phyloP scores from a whole-genome alignment of 108 stramenopile species.

The Stephanodiscus minutulus region DNA sequence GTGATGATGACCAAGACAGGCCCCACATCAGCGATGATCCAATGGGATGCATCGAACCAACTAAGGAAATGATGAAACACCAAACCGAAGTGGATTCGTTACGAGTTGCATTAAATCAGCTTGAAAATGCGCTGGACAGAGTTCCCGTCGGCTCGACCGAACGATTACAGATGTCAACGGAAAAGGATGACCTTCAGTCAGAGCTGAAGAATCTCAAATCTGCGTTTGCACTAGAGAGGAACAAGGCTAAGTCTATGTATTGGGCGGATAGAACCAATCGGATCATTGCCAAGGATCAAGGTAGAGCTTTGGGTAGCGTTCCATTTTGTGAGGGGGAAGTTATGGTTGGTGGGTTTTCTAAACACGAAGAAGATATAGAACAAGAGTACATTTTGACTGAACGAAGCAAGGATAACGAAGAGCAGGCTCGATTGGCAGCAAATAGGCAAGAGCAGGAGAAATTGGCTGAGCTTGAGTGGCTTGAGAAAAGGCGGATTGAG shows the following conservation, averaged over 20 bases:
- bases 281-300: conserved; percentile 1
- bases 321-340: conserved; percentile 15
- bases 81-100: conserved; percentile 1
- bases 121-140: background rate
- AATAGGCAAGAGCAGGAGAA: background rate
- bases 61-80: background rate
- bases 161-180: background rate
- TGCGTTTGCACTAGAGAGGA: conserved; percentile 8
- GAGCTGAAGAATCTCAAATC: background rate
- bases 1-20: conserved; percentile 4
- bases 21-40: background rate
- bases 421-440: conserved; percentile 5
- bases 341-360: background rate
- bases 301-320: conserved; percentile 1
- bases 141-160: background rate
- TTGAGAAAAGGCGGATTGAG: background rate
- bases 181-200: background rate
- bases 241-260: background rate
- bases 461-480: background rate
- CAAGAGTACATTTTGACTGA: background rate
- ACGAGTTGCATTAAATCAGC: background rate
- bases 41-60: conserved; percentile 1
- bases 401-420: conserved; percentile 3
- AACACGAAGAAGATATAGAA: background rate
- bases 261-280: background rate